Percentiles rank a stretch among this genome's conserved stretches.
Evolutionary conservation across 768 basidiomycete genomes (phyloP).

Genomic region (Mycena latifolia): DNA sequence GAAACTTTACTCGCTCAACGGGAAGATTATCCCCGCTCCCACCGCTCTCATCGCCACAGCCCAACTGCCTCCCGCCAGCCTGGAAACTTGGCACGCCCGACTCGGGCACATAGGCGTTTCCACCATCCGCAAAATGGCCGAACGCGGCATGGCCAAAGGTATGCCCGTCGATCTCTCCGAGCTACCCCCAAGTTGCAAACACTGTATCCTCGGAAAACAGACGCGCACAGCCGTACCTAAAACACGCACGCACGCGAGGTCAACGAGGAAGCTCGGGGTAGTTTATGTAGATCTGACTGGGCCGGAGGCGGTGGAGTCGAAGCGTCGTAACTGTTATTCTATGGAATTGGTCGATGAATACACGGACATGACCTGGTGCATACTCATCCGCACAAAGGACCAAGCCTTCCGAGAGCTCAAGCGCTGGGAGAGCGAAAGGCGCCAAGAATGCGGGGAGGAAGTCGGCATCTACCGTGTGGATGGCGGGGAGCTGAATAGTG

Average conservation of each 20-base stretch:
- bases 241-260: constrained; percentile 2
- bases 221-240: constrained; percentile 28
- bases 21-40: not conserved
- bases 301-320: constrained; percentile 24
- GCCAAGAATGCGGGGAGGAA: not conserved
- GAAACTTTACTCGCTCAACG: constrained; percentile 24
- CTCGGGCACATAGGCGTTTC: constrained; percentile 35
- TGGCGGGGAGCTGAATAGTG: constrained; percentile 11
- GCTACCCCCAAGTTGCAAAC: constrained; percentile 24
- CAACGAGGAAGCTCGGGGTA: constrained; percentile 17
- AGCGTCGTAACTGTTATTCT: not conserved
- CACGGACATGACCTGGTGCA: constrained; percentile 1
- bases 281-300: constrained; percentile 34
- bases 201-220: constrained; percentile 37
- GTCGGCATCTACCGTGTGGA: constrained; percentile 5
- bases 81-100: constrained; percentile 36
- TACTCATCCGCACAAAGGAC: not conserved
- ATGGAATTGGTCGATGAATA: constrained; percentile 14
- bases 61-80: not conserved
- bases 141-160: constrained; percentile 23
- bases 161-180: constrained; percentile 33
- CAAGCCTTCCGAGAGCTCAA: not conserved
- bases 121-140: constrained; percentile 24
- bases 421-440: not conserved
- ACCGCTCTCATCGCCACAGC: constrained; percentile 22